Conservation (phyloP, 495 filamentous ascomycete species). For the Aspergillus diversus region DNA sequence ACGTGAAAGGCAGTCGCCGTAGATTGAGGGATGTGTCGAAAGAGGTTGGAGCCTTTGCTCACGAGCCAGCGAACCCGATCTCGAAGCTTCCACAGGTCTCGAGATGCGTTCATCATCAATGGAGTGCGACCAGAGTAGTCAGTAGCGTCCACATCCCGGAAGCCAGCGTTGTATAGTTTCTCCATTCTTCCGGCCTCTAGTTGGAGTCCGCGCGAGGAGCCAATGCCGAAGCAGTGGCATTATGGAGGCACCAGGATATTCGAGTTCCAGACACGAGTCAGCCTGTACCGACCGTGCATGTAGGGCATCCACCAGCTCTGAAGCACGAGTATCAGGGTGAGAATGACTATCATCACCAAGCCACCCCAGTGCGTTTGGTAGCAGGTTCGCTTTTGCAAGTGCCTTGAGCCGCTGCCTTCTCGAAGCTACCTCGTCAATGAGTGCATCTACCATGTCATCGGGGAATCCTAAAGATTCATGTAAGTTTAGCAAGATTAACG, state of each 20-base stretch:
- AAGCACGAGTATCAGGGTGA: conserved; percentile 1
- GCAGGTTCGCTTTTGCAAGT: background rate
- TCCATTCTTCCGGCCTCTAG: background rate
- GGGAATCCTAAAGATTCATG: background rate
- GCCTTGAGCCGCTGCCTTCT: background rate
- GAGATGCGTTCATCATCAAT: background rate
- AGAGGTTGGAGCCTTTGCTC: conserved; percentile 1
- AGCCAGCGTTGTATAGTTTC: conserved; percentile 1
- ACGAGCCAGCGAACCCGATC: background rate
- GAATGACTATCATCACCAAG: background rate
- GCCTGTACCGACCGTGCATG: background rate
- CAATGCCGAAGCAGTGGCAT: background rate
- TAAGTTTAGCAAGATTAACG: background rate
- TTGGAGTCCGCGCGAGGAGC: background rate
- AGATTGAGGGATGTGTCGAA: background rate
- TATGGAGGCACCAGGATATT: conserved; percentile 1
- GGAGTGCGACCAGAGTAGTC: background rate
- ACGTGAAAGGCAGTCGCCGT: conserved; percentile 2
- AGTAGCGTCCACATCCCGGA: conserved; percentile 1
- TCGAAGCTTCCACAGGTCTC: background rate
- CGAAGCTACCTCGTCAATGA: background rate
- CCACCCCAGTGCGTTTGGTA: background rate
- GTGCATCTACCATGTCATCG: background rate
- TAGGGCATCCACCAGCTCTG: background rate
- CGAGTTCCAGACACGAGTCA: background rate